These are phyloP conservation scores for Agrocybe praecox DNA, from an alignment of 768 basidiomycete species.

Conservation along the genomic window DNA sequence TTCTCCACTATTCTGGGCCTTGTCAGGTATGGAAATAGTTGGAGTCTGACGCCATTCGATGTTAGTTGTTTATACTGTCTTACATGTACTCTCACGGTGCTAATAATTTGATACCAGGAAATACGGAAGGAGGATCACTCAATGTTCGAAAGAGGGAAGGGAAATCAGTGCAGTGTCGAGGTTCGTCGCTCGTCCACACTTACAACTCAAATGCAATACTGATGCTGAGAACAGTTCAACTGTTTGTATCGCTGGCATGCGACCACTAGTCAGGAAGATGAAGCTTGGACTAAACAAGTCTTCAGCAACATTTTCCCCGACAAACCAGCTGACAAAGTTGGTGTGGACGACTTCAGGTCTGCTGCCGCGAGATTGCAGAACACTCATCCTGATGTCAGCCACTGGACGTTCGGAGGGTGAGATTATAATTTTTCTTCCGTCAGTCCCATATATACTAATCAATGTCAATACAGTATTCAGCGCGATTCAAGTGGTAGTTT, in stretches of 20 bases:
- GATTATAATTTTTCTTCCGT: constrained; percentile 17
- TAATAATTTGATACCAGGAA: constrained; percentile 44
- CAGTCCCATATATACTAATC: background rate
- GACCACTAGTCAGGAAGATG: constrained; percentile 72
- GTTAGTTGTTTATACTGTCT: constrained; percentile 33
- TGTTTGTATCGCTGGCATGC: constrained; percentile 87
- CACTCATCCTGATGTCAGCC: constrained; percentile 45
- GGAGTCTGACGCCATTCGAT: constrained; percentile 77
- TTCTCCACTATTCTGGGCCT: constrained; percentile 82
- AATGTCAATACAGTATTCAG: constrained; percentile 43
- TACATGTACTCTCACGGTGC: background rate
- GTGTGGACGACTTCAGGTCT: constrained; percentile 51
- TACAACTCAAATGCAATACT: background rate
- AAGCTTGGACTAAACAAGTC: constrained; percentile 61
- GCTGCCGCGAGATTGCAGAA: constrained; percentile 40
- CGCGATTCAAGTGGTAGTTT: constrained; percentile 65
- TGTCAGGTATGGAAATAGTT: constrained; percentile 70
- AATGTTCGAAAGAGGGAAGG: constrained; percentile 76
- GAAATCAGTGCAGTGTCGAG: constrained; percentile 84
- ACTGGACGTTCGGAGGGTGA: constrained; percentile 73
- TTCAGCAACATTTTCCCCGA: constrained; percentile 57
- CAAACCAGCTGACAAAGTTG: constrained; percentile 49
- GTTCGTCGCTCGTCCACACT: constrained; percentile 33
- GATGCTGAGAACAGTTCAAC: constrained; percentile 63
- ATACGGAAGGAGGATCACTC: constrained; percentile 63